Evolutionary conservation across 2,329 filamentous ascomycete genomes (phyloP), one percentile per base, ranked within the genome.

Genomic region (Diplodia mutila): DNA sequence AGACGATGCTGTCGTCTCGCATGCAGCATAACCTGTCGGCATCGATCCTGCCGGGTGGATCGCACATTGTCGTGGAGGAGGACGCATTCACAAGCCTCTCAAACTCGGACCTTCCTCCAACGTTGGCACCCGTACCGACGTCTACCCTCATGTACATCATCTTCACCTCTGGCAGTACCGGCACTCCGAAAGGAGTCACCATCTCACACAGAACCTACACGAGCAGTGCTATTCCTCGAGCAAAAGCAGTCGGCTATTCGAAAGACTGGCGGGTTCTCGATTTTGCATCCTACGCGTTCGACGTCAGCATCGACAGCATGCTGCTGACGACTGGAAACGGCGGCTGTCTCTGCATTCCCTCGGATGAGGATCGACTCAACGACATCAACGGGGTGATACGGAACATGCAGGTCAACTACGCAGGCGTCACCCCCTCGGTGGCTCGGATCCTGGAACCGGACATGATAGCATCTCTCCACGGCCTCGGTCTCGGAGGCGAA

Each of bases 281-380:
- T 48, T 74, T 73, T 49, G 70, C 69, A 0, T 65, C 71, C 18
- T 73, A 71, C 52, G 67, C 68, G 8, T 75, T 73, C 51, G 73
- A 73, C 61, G 71, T 73, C 32, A 65, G 69, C 51, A 76, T 88
- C 29, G 71, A 69, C 21, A 69, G 70, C 32, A 67, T 74, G 23
- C 55, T 73, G 5, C 73, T 72, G 52, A 69, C 77, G 12, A 39
- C 71, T 2, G 1, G 86, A 88, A 70, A 83, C 18, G 88, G 88
- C 25, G 87, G 85, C 0, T 88, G 85, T 64, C 79, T 90, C 4
- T 89, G 87, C 69, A 80, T 89, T 0, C 86, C 88, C 0, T 84
- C 83, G 0, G 79, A 85, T 0, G 75, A 81, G 1, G 85, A 88
- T 48, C 80, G 85, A 9, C 73, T 84, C 46, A 81, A 84, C 63